Conservation (phyloP, 441 rosid species). For the Pelargonium fulgidum region DNA sequence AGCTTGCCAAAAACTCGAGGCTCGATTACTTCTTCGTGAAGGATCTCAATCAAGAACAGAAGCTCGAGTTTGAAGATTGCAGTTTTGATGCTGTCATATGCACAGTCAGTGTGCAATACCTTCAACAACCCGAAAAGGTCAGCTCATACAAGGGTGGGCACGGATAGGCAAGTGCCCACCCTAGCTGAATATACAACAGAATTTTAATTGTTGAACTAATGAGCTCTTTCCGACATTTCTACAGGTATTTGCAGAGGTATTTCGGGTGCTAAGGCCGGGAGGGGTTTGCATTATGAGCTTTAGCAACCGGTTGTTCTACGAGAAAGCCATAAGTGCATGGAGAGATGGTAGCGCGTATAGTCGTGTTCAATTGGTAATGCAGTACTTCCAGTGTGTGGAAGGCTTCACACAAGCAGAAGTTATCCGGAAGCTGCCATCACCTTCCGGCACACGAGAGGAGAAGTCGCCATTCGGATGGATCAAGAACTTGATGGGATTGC, state of each 20-base stretch:
- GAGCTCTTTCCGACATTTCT: neutral
- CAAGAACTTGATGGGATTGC: slow-evolving; percentile 40
- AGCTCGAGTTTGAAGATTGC: slow-evolving; percentile 41
- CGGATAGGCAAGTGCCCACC: no score
- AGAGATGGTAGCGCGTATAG: slow-evolving; percentile 72
- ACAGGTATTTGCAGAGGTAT: slow-evolving; percentile 69
- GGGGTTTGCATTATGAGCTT: slow-evolving; percentile 73
- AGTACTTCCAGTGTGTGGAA: slow-evolving; percentile 63
- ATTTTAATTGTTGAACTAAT: neutral
- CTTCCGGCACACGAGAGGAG: slow-evolving; percentile 23
- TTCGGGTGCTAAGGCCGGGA: slow-evolving; percentile 68
- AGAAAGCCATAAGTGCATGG: slow-evolving; percentile 76
- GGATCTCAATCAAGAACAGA: slow-evolving; percentile 71
- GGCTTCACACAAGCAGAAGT: slow-evolving; percentile 74
- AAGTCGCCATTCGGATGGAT: slow-evolving; percentile 44
- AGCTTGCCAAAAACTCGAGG: slow-evolving; percentile 56
- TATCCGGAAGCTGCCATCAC: slow-evolving; percentile 38
- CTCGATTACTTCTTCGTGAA: slow-evolving; percentile 55
- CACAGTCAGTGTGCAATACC: slow-evolving; percentile 82
- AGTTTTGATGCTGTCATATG: slow-evolving; percentile 72
- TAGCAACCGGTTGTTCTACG: slow-evolving; percentile 82
- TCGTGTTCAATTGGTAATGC: slow-evolving; percentile 59
- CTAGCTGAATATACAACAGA: neutral
- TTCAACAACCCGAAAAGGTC: slow-evolving; percentile 79
- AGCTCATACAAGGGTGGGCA: neutral